Percentiles rank a stretch among this genome's conserved stretches.
Conservation (phyloP, 768 basidiomycete species). For the Epithele typhae region DNA sequence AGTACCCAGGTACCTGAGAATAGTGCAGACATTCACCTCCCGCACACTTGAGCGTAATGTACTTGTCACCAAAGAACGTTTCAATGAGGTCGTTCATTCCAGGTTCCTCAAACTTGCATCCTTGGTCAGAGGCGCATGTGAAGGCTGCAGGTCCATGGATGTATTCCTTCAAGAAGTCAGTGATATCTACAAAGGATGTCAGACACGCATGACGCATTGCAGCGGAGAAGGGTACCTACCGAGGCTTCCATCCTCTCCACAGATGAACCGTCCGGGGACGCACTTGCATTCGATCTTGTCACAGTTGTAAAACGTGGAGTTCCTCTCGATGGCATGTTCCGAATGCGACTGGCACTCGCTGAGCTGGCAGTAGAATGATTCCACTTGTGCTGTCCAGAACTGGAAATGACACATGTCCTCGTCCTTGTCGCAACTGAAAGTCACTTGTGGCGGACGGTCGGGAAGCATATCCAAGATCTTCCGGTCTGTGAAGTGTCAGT, state of each 20-base stretch:
- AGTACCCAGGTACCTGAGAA: conserved; percentile 92
- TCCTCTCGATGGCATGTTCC: conserved; percentile 53
- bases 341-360: conserved; percentile 55
- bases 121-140: conserved; percentile 64
- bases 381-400: conserved; percentile 94
- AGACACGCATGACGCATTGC: neutral
- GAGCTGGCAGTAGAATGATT: conserved; percentile 94
- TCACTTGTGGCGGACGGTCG: conserved; percentile 89
- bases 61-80: conserved; percentile 87
- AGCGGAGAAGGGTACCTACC: conserved; percentile 48
- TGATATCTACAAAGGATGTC: conserved; percentile 59
- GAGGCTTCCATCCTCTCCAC: conserved; percentile 91
- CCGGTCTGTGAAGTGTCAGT: conserved; percentile 50
- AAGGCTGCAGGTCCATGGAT: conserved; percentile 91
- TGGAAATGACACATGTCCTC: conserved; percentile 83
- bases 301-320: conserved; percentile 76
- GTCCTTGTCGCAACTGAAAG: conserved; percentile 80
- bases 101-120: conserved; percentile 90
- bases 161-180: conserved; percentile 85
- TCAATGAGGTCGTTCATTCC: conserved; percentile 96
- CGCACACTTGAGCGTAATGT: conserved; percentile 82
- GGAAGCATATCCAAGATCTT: conserved; percentile 96
- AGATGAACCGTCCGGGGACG: conserved; percentile 91
- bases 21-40: conserved; percentile 94
- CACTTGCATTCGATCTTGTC: conserved; percentile 85